phyloP scores from a whole-genome alignment of 2,329 filamentous ascomycete species.

The Hymenoscyphus occultus region DNA sequence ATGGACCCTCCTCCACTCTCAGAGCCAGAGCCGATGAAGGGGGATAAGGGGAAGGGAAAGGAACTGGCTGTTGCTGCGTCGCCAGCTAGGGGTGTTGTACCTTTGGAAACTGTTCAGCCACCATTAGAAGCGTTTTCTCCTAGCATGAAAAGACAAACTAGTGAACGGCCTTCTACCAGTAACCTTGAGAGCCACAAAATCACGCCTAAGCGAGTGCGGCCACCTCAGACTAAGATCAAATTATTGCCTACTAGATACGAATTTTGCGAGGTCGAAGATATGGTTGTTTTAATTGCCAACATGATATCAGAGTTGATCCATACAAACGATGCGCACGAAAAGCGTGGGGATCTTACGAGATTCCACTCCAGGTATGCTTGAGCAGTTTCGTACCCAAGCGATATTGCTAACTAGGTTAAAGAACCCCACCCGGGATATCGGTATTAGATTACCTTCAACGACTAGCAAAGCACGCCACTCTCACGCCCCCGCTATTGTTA shows the following conservation, averaged over 20 bases:
- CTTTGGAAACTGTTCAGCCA: conserved; percentile 26
- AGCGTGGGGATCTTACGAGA: conserved; percentile 75
- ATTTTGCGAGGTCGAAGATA: conserved; percentile 74
- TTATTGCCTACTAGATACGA: conserved; percentile 74
- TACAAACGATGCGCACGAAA: conserved; percentile 78
- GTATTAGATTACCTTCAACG: conserved; percentile 91
- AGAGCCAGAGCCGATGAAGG: conserved; percentile 14
- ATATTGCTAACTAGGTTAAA: conserved; percentile 8
- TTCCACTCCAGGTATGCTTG: conserved; percentile 85
- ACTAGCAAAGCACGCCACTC: conserved; percentile 87
- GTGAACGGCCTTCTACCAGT: conserved; percentile 16
- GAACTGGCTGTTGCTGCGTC: conserved; percentile 1
- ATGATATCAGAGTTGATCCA: conserved; percentile 95
- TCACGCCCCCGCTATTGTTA: conserved; percentile 89
- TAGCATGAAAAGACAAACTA: conserved; percentile 37
- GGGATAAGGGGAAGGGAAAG: conserved; percentile 10
- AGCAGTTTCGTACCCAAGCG: not conserved
- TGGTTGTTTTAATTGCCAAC: conserved; percentile 86
- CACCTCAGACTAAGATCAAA: conserved; percentile 52
- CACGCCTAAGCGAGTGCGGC: conserved; percentile 51
- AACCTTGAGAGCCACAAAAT: conserved; percentile 15
- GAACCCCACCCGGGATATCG: conserved; percentile 80
- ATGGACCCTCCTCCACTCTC: conserved; percentile 14
- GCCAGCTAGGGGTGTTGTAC: conserved; percentile 7
- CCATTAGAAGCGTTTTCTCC: conserved; percentile 33